A percentile compares a stretch with the other conserved stretches of the same genome.
Conservation (phyloP, 768 basidiomycete genomes). For the Amylocystis lapponica region DNA sequence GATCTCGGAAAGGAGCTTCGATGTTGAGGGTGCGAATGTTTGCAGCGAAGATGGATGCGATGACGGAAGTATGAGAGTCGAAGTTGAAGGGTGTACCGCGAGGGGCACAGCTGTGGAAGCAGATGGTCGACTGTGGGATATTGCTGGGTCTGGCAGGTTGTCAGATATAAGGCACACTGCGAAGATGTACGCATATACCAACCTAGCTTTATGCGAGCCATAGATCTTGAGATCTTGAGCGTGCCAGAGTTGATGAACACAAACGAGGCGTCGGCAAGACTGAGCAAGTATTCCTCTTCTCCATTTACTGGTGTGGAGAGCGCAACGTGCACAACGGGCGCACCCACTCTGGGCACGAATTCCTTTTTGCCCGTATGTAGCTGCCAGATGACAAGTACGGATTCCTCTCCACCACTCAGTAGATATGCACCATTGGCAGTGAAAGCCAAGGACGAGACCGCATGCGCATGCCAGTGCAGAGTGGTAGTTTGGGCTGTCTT, state of each 20-base stretch:
- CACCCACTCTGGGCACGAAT: slow-evolving; percentile 88
- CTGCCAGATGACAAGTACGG: slow-evolving; percentile 97
- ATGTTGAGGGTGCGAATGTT: slow-evolving; percentile 71
- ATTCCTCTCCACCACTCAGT: slow-evolving; percentile 91
- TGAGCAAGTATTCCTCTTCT: slow-evolving; percentile 86
- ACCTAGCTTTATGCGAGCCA: slow-evolving; percentile 78
- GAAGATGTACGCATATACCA: slow-evolving; percentile 10
- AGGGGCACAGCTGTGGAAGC: slow-evolving; percentile 54
- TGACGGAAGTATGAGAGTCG: slow-evolving; percentile 81
- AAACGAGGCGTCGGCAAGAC: slow-evolving; percentile 77
- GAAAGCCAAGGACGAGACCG: slow-evolving; percentile 82
- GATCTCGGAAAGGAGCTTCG: slow-evolving; percentile 73
- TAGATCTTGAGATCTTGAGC: slow-evolving; percentile 66
- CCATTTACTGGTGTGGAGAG: slow-evolving; percentile 42
- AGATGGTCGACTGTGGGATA: slow-evolving; percentile 28
- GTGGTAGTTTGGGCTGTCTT: slow-evolving; percentile 80
- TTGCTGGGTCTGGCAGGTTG: slow-evolving; percentile 32
- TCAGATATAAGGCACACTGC: not conserved
- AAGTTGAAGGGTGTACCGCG: slow-evolving; percentile 66
- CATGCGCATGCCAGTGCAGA: slow-evolving; percentile 96
- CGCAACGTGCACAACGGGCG: slow-evolving; percentile 71
- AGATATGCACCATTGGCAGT: slow-evolving; percentile 89
- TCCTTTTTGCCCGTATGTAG: slow-evolving; percentile 83
- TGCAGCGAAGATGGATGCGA: slow-evolving; percentile 96
- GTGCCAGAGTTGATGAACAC: slow-evolving; percentile 67